Conservation (phyloP, 164 flowering plant species). For the Dillenia turbinata region DNA sequence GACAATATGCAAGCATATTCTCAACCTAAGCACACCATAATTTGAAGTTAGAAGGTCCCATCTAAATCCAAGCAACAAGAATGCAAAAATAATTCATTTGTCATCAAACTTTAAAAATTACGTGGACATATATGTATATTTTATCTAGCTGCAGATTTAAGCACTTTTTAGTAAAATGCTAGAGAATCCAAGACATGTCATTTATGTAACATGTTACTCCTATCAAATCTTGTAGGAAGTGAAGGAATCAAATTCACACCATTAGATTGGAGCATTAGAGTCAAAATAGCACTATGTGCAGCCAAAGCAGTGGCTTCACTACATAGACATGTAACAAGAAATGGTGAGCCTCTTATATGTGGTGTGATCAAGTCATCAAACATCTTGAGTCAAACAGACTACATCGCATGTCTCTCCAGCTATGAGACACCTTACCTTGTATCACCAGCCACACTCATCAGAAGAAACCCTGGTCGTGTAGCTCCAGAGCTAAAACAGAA, state of each 20-base stretch:
- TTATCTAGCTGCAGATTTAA: no score
- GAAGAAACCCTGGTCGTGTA: conserved; percentile 15
- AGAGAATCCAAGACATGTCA: background rate
- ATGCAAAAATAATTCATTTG: background rate
- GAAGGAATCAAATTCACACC: conserved; percentile 30
- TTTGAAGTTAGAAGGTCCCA: no score
- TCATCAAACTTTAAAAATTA: background rate
- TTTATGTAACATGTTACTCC: background rate
- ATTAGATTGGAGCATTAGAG: conserved; percentile 18
- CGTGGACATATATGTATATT: no score
- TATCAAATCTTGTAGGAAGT: conserved; percentile 14
- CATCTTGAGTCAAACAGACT: conserved; percentile 18
- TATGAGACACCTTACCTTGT: conserved; percentile 22
- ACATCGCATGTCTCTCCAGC: conserved; percentile 20
- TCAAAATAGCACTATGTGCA: conserved; percentile 19
- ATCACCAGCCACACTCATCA: conserved; percentile 8
- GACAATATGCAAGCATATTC: no score
- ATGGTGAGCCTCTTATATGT: conserved; percentile 19
- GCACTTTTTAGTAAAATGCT: no score
- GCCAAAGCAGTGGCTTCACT: conserved; percentile 25
- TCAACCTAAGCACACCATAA: no score
- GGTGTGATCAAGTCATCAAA: conserved; percentile 32
- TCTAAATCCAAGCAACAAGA: no score
- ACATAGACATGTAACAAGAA: conserved; percentile 10
- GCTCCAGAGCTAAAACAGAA: conserved; percentile 17